These are phyloP conservation scores for Penstemon barbatus DNA, from an alignment of 257 asterid species.

Conservation along the genomic window DNA sequence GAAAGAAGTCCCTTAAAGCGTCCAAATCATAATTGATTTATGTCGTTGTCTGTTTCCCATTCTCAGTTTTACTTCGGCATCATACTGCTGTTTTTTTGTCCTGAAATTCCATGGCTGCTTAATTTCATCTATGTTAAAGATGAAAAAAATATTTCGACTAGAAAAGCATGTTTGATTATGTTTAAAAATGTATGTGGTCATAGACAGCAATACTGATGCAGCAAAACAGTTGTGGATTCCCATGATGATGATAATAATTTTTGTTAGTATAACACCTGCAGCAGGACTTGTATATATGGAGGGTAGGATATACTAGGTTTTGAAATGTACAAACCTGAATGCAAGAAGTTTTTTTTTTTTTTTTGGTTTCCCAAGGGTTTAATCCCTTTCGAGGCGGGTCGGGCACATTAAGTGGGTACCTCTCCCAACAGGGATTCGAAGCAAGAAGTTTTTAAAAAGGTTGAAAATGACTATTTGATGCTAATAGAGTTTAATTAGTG, in stretches of 20 bases:
- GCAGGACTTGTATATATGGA: background rate
- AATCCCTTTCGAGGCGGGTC: too few relatives aligned
- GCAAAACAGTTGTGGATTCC: background rate
- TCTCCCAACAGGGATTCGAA: too few relatives aligned
- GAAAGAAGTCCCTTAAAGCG: conserved; percentile 16
- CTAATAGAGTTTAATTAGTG: background rate
- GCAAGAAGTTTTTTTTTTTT: background rate
- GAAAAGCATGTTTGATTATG: conserved; percentile 2
- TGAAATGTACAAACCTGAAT: background rate
- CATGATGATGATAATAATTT: background rate
- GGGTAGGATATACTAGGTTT: background rate
- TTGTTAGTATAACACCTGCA: background rate
- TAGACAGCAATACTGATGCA: conserved; percentile 9
- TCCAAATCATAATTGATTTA: conserved; percentile 11
- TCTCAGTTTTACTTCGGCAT: conserved; percentile 2
- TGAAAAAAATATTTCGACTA: conserved; percentile 4
- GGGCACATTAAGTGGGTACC: too few relatives aligned
- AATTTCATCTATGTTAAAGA: background rate
- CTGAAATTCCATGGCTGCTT: background rate
- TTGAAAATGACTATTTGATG: conserved; percentile 11
- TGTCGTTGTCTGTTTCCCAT: background rate
- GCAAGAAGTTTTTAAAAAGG: background rate
- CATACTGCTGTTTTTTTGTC: background rate
- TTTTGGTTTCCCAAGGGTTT: too few relatives aligned
- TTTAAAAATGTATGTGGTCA: background rate